Base-by-base conservation (phyloP, 306 rosid species). In the Abrus pulchellus region DNA sequence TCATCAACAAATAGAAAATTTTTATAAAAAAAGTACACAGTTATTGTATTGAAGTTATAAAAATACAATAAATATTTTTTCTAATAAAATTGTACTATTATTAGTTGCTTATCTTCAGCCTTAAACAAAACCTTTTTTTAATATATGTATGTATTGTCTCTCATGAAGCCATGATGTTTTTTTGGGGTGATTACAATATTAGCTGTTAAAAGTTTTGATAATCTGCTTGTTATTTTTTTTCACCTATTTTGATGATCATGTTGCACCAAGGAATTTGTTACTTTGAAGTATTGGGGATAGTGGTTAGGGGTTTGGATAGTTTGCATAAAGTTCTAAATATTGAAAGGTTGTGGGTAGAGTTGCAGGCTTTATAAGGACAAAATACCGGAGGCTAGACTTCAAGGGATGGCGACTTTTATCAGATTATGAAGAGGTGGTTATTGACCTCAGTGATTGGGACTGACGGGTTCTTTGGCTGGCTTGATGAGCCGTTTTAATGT, bases 311-410 rank as follows among this genome's bases (percentile, higher is more conserved):
- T 29, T 57, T 9, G 4, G 5, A 56, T 28, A 57, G 40, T 1
- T 30, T 30, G 63, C 14, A 9, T 60, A 41, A 60, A 60, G 4
- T 50, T 7, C 7, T 50, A 50, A 32, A 30, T 32, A 7, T 60
- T 1, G 10, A 8, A 60, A 60, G 27, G 9, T 11, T 33, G 34
- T 36, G 62, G 62, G 63, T 13, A 71, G 13, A 49, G 27, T 13
- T 32, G 75, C 32, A 7, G 61, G 76, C n/a, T 71, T 32, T 6
- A 9, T 20, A 70, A 33, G n/a, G 33, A n/a, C 48, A n/a, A 52
- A 49, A 2, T 8, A 71, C 62, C 4, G 9, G 33, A 71, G 27
- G 48, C 36, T 27, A 14, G 2, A 54, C 30, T 20, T 6, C 28
- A 68, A 64, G 49, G 4, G 34, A 65, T 27, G 20, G 20, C 20